Base-by-base conservation (phyloP, 2,329 filamentous ascomycete species). In the Diaporthe sp. region DNA sequence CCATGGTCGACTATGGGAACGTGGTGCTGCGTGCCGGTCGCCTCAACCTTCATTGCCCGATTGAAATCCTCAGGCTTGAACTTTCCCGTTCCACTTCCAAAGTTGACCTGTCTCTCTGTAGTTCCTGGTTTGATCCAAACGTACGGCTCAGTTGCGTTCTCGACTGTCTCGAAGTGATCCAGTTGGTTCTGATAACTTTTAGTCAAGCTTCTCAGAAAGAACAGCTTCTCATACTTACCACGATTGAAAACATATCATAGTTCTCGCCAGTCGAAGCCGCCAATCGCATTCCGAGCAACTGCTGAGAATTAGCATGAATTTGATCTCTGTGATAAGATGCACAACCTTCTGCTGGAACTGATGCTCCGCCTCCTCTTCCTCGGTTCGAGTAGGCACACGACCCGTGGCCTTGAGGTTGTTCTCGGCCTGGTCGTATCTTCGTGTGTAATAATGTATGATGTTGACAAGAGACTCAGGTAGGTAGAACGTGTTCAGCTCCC, bases 1-100 rank as follows among this genome's bases (percentile, higher is more conserved):
- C 56, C 70, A 8, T 63, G 44, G 47, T 71, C 70, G 1, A 71
- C 27, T 3, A 44, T 71, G 1, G 58, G 58, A 2, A 71, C 70
- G 39, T 51, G 13, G 35, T 53, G 35, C 19, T 22, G 19, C 44
- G n/a, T 10, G 42, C 25, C 35, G 44, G 55, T 61, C 15, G 22
- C n/a, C 7, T 25, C 27, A 10, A 53, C 12, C 44, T 63, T 63
- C 39, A 47, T 42, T n/a, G 35, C 56, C 7, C 70, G 70, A 13
- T 71, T 71, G 44, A 63, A 22, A 32, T 71, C 70, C 47, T 71
- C 70, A 4, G 44, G 56, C 17, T 42, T 55, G 58, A 71, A 71
- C 4, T 1, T 32, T 44, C 70, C 70, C 0, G 56, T 59, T 22
- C 70, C 70, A 25, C 30, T 37, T 9, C 70, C 70, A 19, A n/a